These are phyloP conservation scores for Suhomyces atakaporum DNA, from an alignment of 1,139 yeast genomes.

Conservation along the genomic window DNA sequence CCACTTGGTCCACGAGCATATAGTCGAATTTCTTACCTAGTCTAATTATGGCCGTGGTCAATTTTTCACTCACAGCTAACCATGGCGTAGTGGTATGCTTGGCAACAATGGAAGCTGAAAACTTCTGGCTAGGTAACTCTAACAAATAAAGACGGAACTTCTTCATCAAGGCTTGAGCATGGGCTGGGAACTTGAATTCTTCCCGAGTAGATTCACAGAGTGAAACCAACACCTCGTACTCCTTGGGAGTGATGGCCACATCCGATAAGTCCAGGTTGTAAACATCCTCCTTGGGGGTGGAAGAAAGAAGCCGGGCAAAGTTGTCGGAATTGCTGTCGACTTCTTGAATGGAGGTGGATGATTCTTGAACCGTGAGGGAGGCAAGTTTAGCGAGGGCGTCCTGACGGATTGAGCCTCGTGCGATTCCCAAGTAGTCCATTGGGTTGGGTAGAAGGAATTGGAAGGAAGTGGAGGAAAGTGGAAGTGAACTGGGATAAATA, in stretches of 20 bases:
- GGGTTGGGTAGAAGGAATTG: not conserved
- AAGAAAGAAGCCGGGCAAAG: constrained; percentile 27
- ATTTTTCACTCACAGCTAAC: constrained; percentile 35
- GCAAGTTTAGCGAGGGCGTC: constrained; percentile 55
- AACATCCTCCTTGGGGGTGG: constrained; percentile 21
- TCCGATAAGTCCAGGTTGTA: constrained; percentile 19
- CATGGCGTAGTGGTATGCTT: constrained; percentile 37
- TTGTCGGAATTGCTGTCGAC: constrained; percentile 20
- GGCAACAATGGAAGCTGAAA: constrained; percentile 26
- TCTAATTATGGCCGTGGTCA: constrained; percentile 39
- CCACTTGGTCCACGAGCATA: constrained; percentile 27
- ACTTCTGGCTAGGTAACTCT: constrained; percentile 57
- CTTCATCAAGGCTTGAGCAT: constrained; percentile 53
- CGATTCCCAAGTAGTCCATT: constrained; percentile 45
- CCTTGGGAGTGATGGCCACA: constrained; percentile 53
- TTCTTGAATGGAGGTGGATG: constrained; percentile 9
- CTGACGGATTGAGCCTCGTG: constrained; percentile 53
- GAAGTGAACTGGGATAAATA: no score
- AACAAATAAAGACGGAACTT: constrained; percentile 60
- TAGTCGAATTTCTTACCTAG: constrained; percentile 38
- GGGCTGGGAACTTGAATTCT: constrained; percentile 40
- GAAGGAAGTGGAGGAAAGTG: no score
- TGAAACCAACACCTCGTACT: constrained; percentile 72
- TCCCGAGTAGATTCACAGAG: constrained; percentile 55
- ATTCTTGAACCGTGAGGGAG: constrained; percentile 30